phyloP scores from a whole-genome alignment of 495 filamentous ascomycete genomes.

The Pyrenopolyporus hunteri region DNA sequence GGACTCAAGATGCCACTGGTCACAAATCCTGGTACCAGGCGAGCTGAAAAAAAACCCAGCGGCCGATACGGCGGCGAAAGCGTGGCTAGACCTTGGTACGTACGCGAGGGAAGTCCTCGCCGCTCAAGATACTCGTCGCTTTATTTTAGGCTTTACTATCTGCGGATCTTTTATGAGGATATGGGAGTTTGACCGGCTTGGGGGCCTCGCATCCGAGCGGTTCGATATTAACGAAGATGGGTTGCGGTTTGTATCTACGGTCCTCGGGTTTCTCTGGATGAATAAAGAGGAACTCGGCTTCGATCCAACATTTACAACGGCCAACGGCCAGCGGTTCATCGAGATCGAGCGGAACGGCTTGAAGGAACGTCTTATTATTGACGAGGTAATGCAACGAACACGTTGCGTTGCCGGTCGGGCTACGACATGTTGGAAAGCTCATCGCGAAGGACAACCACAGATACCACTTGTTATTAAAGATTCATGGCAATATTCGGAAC shows the following conservation, averaged over 20 bases:
- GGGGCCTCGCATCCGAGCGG: conserved; percentile 50
- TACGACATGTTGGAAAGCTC: conserved; percentile 55
- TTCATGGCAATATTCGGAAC: conserved; percentile 54
- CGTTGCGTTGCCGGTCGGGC: conserved; percentile 49
- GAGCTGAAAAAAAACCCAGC: neutral
- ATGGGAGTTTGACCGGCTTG: conserved; percentile 55
- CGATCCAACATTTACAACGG: neutral
- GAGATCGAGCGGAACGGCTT: conserved; percentile 44
- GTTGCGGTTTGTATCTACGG: neutral
- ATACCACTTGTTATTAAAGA: conserved; percentile 55
- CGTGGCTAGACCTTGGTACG: neutral
- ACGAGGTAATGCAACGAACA: conserved; percentile 47
- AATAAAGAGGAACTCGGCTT: neutral
- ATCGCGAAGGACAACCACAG: conserved; percentile 45
- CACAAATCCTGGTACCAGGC: neutral
- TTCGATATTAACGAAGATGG: conserved; percentile 53
- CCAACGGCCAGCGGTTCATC: conserved; percentile 40
- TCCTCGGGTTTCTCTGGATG: neutral
- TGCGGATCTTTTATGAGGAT: conserved; percentile 45
- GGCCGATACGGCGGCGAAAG: neutral
- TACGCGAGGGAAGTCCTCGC: neutral
- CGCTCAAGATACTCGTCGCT: conserved; percentile 41
- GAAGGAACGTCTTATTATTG: conserved; percentile 52
- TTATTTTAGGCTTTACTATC: conserved; percentile 55
- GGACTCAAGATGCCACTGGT: neutral